Evolutionary conservation across 2,329 filamentous ascomycete genomes (phyloP), one percentile per base, ranked within the genome.

Genomic region (Truncatella angustata): DNA sequence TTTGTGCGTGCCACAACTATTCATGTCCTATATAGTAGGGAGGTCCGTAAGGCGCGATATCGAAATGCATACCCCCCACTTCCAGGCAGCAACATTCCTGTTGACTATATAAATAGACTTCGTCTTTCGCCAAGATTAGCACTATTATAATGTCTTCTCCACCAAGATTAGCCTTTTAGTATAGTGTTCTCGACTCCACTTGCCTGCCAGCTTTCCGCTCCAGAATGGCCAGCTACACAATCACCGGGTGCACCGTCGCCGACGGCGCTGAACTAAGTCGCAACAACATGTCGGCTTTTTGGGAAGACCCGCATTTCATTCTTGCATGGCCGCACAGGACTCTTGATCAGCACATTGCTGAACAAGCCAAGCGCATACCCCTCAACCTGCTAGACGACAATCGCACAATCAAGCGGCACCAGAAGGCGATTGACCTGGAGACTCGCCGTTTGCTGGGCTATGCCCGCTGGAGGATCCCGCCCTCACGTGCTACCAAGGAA

Each of bases 271-370:
- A 50, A 28, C 52, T 59, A 42, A 49, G 48, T 37, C 43, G 37
- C 42, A 58, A 59, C 18, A 59, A 58, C 49, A 52, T 58, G 35
- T 32, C 57, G 43, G 57, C 56, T 26, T 58, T 59, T 37, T 59
- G 54, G 56, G 50, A 45, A 37, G 48, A 59, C 35, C 45, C 52
- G 23, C 48, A 60, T 39, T 59, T 54, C 52, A 48, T 49, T 34
- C 39, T 57, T n/a, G 49, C 50, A 9, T 61, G 59, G 58, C 54
- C 48, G 35, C 50, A 60, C 50, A 54, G 55, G 18, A 56, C 56
- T 23, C 55, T 60, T 21, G 58, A 58, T 23, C 56, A 60, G 37
- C 58, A 61, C 39, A 28, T 60, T 16, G 35, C 45, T 16, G 54
- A 59, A 49, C 14, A 54, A 26, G 37, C 58, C 40, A 57, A 60